Evolutionary conservation across 2,329 filamentous ascomycete genomes (phyloP).

Genomic region (Curvularia sp.): DNA sequence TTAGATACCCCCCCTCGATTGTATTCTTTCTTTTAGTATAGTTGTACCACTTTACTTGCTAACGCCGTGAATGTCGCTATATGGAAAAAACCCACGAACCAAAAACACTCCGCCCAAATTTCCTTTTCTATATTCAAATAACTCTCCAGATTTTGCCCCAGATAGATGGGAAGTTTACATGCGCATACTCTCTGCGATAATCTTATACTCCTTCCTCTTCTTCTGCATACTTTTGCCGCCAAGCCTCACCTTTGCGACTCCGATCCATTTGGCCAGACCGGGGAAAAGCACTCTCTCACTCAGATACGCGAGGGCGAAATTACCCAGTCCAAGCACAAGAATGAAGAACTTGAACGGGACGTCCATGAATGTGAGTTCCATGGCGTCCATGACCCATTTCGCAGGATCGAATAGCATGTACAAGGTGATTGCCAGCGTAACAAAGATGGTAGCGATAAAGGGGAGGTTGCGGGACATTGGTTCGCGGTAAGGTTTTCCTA

Average conservation of each 20-base stretch:
- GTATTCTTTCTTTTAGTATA: too few species aligned
- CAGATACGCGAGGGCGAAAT: constrained; percentile 72
- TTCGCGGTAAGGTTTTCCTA: constrained; percentile 89
- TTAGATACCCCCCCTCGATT: too few species aligned
- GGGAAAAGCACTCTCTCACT: constrained; percentile 77
- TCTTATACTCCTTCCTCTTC: constrained; percentile 86
- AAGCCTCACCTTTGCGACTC: constrained; percentile 63
- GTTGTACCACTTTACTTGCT: too few species aligned
- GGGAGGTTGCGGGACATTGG: constrained; percentile 81
- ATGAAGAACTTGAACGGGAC: constrained; percentile 75
- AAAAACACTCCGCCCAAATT: too few species aligned
- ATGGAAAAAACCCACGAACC: too few species aligned
- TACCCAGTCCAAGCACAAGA: constrained; percentile 71
- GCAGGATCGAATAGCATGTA: constrained; percentile 85
- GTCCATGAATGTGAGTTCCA: constrained; percentile 85
- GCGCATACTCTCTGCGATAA: constrained; percentile 59
- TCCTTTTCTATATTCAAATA: too few species aligned
- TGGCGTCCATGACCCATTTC: constrained; percentile 71
- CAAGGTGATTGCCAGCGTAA: constrained; percentile 70
- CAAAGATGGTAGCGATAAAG: constrained; percentile 77
- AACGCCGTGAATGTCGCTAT: too few species aligned
- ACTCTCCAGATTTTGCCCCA: too few species aligned
- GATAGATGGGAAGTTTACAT: constrained; percentile 16
- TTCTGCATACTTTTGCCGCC: constrained; percentile 67
- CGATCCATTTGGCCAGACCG: constrained; percentile 70